Evolutionary conservation across 257 asterid genomes (phyloP), one percentile per base, ranked within the genome.

Genomic region (Paraleonurus japonicus): DNA sequence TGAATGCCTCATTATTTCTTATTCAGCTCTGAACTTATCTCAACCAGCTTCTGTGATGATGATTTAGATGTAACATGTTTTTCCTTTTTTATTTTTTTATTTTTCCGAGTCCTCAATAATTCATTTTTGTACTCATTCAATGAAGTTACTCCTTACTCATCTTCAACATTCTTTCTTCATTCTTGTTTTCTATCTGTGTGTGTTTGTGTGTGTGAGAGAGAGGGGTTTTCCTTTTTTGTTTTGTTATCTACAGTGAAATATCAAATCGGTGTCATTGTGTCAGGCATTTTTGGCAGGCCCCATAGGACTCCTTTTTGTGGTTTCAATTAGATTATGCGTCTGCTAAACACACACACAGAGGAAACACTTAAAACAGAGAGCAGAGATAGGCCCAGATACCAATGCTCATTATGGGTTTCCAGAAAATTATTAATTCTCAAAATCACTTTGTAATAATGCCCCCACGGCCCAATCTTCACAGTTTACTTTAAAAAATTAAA

Each of bases 1-100:
- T 27, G 72, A 79, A 76, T 68, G 33, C 68, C 79, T 76, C 64
- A 71, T 76, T 71, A 65, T 41, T 81, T 79, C 82, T 73, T 79
- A 72, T 79, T 45, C 50, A 64, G 16, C 61, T 76, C 68, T 35
- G 48, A 69, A 75, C 65, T 23, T 71, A 59, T 65, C 13, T 60
- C 71, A 54, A 48, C 65, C 71, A 19, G 71, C 73, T 69, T 62
- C 67, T 76, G 72, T 17, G 67, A 61, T 76, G 19, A 62, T 19
- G 7, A n/a, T 13, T 4, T 28, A 53, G 28, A 51, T 41, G 61
- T 17, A 22, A 62, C 51, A 10, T 32, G 15, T 23, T 16, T 73
- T 51, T 22, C 37, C 33, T 51, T 16, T 13, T 54, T 3, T n/a
- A n/a, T n/a, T n/a, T n/a, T n/a, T n/a, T n/a, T n/a, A n/a, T n/a